Base-by-base conservation (phyloP, 148 eudicot species). In the Rhododendron vialii region DNA sequence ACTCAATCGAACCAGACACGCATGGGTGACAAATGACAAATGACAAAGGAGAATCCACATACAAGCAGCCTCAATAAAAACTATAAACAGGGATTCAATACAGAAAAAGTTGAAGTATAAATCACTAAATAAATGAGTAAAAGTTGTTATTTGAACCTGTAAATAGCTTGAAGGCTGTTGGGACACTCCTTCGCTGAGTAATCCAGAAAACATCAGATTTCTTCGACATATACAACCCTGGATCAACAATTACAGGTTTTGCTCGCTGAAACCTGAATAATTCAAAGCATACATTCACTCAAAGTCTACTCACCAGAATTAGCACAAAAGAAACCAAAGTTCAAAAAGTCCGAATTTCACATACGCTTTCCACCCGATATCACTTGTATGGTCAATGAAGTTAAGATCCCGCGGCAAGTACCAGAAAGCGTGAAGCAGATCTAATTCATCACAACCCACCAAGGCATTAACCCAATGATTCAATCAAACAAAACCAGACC, bases 351-450 rank as follows among this genome's bases (percentile, higher is more conserved):
- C 45, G 26, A 83, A 47, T 4, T 13, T 71, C n/a, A 84, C 94
- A 85, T 92, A 96, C 98, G 81, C 95, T 84, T 96, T 96, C 98
- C 98, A 96, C 20, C 96, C 98, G 41, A 96, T 89, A 78, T 81
- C 82, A 88, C 96, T 88, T 10, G 98, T 90, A 84, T 96, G 98
- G 84, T 93, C 98, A 13, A 96, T 87, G 84, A 96, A 96, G 88
- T 93, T 96, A 89, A 91, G 86, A 45, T 90, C 93, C 53, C 95
- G 93, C 36, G 93, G 91, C 65, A 96, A 88, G 67, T 89, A 87
- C 9, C 92, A 89, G 75, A 96, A 96, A 76, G 94, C 88, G 87
- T 89, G 82, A 47, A 96, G 88, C 85, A 96, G 94, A 93, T 96
- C 98, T 96, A 93, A 78, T 88, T 77, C 86, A 57, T 53, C 84